Evolutionary conservation across 1,284 basidiomycete species (phyloP), one percentile per base, ranked within the genome.

Genomic region (Neolentinus lepideus): DNA sequence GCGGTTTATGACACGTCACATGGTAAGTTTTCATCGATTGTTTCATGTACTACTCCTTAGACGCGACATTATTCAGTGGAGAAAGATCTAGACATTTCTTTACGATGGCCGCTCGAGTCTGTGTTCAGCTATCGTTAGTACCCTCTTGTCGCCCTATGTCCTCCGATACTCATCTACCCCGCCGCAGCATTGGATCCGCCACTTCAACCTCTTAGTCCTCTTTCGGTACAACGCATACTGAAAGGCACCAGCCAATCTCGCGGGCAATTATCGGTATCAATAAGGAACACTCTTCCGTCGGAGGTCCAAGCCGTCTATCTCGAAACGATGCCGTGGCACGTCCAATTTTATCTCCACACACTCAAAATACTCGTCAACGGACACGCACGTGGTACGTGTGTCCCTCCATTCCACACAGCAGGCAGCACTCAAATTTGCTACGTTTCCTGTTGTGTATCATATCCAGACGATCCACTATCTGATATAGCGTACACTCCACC

Each of bases 301-400:
- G 66, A 78, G 1, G 69, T 87, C 29, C 71, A 78, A 27, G 77
- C 87, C 0, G 70, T 88, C 8, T 98, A 96, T 71, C 80, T 93
- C 54, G 97, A 99, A 69, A 88, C 90, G 1, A 85, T 97, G 77
- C 96, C 96, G 2, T 97, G 94, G 86, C 88, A 94, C 65, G 78
- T 98, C 52, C 88, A 90, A 59, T 88, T 92, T 51, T 94, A 90
- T 73, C 75, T 97, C 58, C 90, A 94, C 70, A 94, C 94, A 3
- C 73, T 98, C 1, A 63, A 70, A 22, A 65, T 80, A 2, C 65
- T 76, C 36, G 75, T 74, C 21, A 62, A 71, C 53, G 66, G 66
- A 22, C 60, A 65, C 24, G 57, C 66, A 45, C 74, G 76, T 57
- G 71, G 85, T 85, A 60, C 53, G 79, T 58, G n/a, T 56, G 43